Percentiles rank a stretch among this genome's conserved stretches.
phyloP scores from a whole-genome alignment of 2,329 filamentous ascomycete genomes.

The Dichotomopilus funicola region DNA sequence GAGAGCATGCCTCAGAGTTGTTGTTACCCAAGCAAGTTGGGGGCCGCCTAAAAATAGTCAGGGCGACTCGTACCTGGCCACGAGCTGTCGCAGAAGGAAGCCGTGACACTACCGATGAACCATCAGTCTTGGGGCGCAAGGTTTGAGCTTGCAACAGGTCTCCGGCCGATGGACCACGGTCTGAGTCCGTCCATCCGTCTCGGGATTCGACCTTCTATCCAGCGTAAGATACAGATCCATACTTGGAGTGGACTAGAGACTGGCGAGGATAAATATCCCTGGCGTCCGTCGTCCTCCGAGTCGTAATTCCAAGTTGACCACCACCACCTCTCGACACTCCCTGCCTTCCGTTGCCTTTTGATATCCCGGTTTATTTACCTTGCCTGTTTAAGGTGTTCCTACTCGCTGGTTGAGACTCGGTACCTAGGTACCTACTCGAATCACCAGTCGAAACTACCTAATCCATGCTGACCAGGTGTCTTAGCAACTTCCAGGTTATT shows the following conservation, averaged over 20 bases:
- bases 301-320: neutral
- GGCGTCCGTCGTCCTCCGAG: neutral
- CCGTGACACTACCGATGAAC: neutral
- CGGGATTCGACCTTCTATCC: neutral
- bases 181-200: neutral
- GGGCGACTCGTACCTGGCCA: neutral
- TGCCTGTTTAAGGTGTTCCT: neutral
- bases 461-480: neutral
- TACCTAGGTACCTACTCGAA: neutral
- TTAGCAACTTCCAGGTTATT: neutral
- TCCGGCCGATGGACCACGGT: neutral
- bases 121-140: neutral
- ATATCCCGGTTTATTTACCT: neutral
- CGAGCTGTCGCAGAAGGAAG: neutral
- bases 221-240: neutral
- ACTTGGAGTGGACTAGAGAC: neutral
- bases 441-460: neutral
- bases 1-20: neutral
- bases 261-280: neutral
- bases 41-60: neutral
- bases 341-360: neutral
- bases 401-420: neutral
- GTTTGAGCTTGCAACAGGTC: neutral
- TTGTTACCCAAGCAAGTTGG: neutral
- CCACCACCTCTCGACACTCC: neutral